Percentiles rank a stretch among this genome's conserved stretches.
These are phyloP conservation scores for Chloromonas sp. DNA, from an alignment of 163 green algal genomes.

Conservation along the genomic window DNA sequence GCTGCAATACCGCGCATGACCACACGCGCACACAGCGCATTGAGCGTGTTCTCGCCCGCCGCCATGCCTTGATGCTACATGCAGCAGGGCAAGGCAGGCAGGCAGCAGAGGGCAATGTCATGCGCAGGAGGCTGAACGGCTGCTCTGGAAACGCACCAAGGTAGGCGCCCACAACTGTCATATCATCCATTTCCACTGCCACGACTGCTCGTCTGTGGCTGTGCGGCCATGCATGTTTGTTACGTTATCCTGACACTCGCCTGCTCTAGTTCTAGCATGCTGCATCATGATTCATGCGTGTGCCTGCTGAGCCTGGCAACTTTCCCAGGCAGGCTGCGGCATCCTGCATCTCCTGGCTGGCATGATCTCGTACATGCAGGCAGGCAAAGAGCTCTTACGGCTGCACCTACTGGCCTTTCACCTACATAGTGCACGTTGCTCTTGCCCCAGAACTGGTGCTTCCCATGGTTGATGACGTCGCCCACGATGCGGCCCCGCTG, in stretches of 20 bases:
- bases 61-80: constrained; percentile 29
- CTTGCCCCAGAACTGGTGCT: constrained; percentile 64
- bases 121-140: neutral
- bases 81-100: neutral
- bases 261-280: neutral
- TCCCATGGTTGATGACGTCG: constrained; percentile 62
- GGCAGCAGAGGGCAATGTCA: neutral
- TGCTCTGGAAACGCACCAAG: neutral
- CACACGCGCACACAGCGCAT: constrained; percentile 53
- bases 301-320: neutral
- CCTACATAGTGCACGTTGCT: constrained; percentile 45
- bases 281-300: neutral
- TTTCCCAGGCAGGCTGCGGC: neutral
- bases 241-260: too few relatives aligned
- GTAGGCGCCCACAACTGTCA: neutral
- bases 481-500: constrained; percentile 55
- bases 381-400: too few relatives aligned
- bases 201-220: too few relatives aligned
- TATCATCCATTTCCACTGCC: neutral
- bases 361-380: too few relatives aligned
- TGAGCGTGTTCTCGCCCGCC: constrained; percentile 67
- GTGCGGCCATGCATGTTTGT: too few relatives aligned
- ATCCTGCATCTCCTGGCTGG: constrained; percentile 32
- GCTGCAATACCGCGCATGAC: constrained; percentile 44
- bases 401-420: too few relatives aligned